Evolutionary conservation across 2,329 filamentous ascomycete genomes (phyloP).

Genomic region (Arachnomyces sp.): DNA sequence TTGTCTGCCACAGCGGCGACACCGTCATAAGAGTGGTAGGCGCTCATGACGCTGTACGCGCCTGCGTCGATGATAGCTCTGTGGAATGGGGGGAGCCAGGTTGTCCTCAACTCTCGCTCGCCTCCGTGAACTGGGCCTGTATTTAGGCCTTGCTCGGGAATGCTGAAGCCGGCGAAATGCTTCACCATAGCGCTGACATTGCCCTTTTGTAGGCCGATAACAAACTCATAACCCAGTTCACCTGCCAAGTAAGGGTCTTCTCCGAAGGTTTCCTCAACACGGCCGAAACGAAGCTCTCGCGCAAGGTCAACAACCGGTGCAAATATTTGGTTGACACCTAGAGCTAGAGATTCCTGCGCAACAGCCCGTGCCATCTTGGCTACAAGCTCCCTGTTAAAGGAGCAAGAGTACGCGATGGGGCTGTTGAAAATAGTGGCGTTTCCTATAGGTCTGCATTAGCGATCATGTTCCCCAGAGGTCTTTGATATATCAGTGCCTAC

Average conservation of each 20-base stretch:
- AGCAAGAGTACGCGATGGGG: constrained; percentile 64
- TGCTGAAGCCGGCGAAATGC: constrained; percentile 64
- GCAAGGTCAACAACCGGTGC: constrained; percentile 64
- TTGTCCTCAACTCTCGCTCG: constrained; percentile 49
- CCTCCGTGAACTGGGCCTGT: constrained; percentile 53
- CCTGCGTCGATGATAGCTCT: constrained; percentile 63
- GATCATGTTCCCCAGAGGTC: no score
- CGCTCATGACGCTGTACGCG: constrained; percentile 63
- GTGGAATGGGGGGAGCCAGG: constrained; percentile 55
- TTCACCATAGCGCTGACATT: constrained; percentile 67
- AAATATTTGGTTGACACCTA: constrained; percentile 68
- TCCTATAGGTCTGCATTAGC: no score
- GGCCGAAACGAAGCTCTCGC: constrained; percentile 62
- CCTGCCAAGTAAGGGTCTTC: constrained; percentile 63
- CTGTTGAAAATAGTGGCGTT: constrained; percentile 76
- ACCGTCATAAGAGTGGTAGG: constrained; percentile 69
- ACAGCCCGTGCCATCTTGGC: constrained; percentile 61
- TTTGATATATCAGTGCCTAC: no score
- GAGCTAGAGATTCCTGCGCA: constrained; percentile 55
- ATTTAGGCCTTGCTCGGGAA: constrained; percentile 66
- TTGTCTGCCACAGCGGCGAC: constrained; percentile 60
- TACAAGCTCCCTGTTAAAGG: constrained; percentile 58
- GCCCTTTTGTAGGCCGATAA: constrained; percentile 55
- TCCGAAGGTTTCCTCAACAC: constrained; percentile 64
- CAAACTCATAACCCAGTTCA: constrained; percentile 57